Evolutionary conservation across 768 basidiomycete genomes (phyloP).

Genomic region (Tylopilus cervinicoccineus): DNA sequence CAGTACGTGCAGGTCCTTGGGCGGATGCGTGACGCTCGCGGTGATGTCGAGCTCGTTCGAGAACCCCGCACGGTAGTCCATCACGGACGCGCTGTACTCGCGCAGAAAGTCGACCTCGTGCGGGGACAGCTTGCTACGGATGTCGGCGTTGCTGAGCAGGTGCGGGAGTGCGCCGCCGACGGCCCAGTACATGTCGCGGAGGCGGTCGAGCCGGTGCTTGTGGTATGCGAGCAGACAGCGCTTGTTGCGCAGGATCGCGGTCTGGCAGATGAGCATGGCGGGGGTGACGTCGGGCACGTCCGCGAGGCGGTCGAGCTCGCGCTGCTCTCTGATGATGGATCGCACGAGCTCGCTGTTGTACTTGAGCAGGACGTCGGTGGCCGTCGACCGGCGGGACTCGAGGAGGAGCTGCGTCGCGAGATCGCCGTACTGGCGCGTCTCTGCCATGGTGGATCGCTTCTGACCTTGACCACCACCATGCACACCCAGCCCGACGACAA

Average conservation of each 20-base stretch:
- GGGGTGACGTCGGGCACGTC: conserved; percentile 48
- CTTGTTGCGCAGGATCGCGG: conserved; percentile 88
- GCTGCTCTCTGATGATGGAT: conserved; percentile 84
- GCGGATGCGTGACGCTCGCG: conserved; percentile 75
- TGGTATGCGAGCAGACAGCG: conserved; percentile 96
- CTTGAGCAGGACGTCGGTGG: conserved; percentile 80
- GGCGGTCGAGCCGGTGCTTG: conserved; percentile 74
- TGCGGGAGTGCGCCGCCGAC: conserved; percentile 85
- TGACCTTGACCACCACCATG: conserved; percentile 7
- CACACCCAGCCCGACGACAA: conserved; percentile 73
- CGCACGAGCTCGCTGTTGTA: conserved; percentile 91
- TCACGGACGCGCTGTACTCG: conserved; percentile 73
- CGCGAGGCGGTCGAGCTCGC: conserved; percentile 68
- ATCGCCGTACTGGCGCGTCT: conserved; percentile 62
- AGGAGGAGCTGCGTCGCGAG: conserved; percentile 83
- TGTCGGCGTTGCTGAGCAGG: conserved; percentile 63
- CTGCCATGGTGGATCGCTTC: conserved; percentile 26
- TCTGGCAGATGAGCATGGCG: conserved; percentile 79
- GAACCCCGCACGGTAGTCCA: conserved; percentile 82
- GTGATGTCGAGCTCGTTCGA: conserved; percentile 86
- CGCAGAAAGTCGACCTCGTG: conserved; percentile 83
- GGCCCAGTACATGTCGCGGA: conserved; percentile 88
- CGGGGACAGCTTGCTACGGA: conserved; percentile 70
- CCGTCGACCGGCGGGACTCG: conserved; percentile 82
- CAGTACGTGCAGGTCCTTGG: conserved; percentile 84